Evolutionary conservation across 1,284 basidiomycete genomes (phyloP).

Genomic region (Cryptococcus maquisensis): DNA sequence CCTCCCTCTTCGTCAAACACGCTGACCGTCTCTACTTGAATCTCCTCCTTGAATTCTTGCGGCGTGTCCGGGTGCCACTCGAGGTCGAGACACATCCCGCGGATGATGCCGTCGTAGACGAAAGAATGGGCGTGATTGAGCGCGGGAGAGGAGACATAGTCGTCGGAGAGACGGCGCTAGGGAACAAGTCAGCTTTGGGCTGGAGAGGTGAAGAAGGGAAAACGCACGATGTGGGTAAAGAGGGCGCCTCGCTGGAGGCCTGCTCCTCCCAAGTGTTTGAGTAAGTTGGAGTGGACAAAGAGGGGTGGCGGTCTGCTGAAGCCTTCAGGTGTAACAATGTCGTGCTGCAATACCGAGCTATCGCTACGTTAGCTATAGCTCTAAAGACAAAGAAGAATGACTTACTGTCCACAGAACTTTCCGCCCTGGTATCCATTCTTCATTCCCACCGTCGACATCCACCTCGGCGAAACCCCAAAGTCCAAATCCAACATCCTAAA

Average conservation of each 20-base stretch:
- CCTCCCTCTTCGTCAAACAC: conserved; percentile 31
- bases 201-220: not conserved
- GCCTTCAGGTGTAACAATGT: conserved; percentile 29
- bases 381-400: not conserved
- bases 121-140: conserved; percentile 42
- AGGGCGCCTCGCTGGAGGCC: conserved; percentile 26
- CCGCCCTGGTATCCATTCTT: conserved; percentile 27
- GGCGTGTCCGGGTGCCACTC: conserved; percentile 27
- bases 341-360: conserved; percentile 43
- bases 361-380: not conserved
- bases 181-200: not conserved
- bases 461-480: conserved; percentile 46
- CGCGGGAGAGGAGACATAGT: conserved; percentile 23
- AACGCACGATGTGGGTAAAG: conserved; percentile 42
- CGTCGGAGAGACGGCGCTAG: conserved; percentile 36
- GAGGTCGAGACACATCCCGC: conserved; percentile 48
- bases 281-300: conserved; percentile 49
- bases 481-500: conserved; percentile 48
- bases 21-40: conserved; percentile 19
- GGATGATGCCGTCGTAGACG: conserved; percentile 42
- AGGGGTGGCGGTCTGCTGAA: conserved; percentile 27
- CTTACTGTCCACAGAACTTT: conserved; percentile 52
- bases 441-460: conserved; percentile 47
- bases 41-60: conserved; percentile 17
- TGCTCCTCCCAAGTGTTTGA: conserved; percentile 47